Evolutionary conservation across 2,329 filamentous ascomycete species (phyloP).

Genomic region (Chaetomiaceae sp.): DNA sequence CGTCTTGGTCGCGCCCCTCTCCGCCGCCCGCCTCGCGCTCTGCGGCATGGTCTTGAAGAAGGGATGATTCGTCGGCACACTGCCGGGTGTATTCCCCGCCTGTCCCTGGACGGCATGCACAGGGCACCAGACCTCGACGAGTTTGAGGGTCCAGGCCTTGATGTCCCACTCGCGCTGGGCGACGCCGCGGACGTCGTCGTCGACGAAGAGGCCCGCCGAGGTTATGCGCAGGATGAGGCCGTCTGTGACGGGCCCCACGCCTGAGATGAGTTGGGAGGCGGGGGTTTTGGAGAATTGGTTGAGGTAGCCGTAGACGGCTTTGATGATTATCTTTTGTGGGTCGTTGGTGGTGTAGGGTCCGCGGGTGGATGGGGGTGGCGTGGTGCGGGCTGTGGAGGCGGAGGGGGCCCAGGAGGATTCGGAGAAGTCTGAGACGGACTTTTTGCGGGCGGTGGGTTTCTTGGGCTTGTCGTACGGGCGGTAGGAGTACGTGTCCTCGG

Average conservation of each 20-base stretch:
- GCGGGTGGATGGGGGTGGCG: constrained; percentile 73
- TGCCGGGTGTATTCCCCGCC: constrained; percentile 37
- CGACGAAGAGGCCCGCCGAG: constrained; percentile 92
- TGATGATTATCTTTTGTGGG: constrained; percentile 93
- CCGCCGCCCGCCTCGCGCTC: constrained; percentile 41
- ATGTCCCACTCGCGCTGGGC: constrained; percentile 98
- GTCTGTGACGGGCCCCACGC: constrained; percentile 81
- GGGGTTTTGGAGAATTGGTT: constrained; percentile 86
- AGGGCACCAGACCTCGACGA: constrained; percentile 82
- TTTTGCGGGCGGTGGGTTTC: constrained; percentile 48
- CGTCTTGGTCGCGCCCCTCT: constrained; percentile 46
- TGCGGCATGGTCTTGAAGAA: constrained; percentile 46
- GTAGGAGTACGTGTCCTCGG: constrained; percentile 66
- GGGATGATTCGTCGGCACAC: constrained; percentile 38
- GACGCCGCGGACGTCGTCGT: constrained; percentile 87
- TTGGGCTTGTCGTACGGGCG: constrained; percentile 71
- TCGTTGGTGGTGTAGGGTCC: constrained; percentile 82
- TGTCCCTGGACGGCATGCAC: constrained; percentile 53
- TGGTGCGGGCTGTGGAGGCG: constrained; percentile 76
- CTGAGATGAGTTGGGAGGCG: constrained; percentile 81
- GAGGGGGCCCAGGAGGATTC: constrained; percentile 85
- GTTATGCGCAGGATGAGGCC: constrained; percentile 88
- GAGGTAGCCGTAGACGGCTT: constrained; percentile 88
- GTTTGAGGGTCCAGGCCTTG: constrained; percentile 95
- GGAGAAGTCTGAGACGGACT: constrained; percentile 68